phyloP scores from a whole-genome alignment of 1,284 basidiomycete genomes.

The Pascua guehoae region DNA sequence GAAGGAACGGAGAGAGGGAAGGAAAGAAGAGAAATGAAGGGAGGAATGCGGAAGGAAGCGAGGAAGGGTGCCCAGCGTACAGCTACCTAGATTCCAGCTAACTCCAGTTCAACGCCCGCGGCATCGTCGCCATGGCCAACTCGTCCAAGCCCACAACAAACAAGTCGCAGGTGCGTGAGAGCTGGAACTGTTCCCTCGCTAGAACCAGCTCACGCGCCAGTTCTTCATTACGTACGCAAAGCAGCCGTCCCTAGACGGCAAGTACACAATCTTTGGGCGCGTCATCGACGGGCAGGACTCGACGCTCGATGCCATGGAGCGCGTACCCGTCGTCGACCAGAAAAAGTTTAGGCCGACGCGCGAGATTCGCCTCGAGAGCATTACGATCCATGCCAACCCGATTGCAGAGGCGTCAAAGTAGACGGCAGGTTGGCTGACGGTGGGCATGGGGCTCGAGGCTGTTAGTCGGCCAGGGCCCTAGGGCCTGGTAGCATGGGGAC shows the following conservation, averaged over 20 bases:
- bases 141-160: constrained; percentile 80
- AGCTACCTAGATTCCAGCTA: not conserved
- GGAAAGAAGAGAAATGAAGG: too few species aligned
- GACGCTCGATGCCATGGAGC: constrained; percentile 84
- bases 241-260: constrained; percentile 84
- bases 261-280: constrained; percentile 89
- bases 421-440: not conserved
- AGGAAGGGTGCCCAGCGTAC: too few species aligned
- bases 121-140: constrained; percentile 96
- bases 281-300: constrained; percentile 93
- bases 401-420: constrained; percentile 44
- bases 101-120: constrained; percentile 80
- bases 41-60: too few species aligned
- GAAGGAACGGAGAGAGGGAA: too few species aligned
- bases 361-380: constrained; percentile 74
- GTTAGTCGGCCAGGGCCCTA: too few species aligned
- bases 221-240: constrained; percentile 93
- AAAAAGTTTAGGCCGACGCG: constrained; percentile 76
- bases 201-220: constrained; percentile 41
- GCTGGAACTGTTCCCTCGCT: too few species aligned
- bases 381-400: constrained; percentile 94
- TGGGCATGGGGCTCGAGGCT: not conserved
- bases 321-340: constrained; percentile 71
- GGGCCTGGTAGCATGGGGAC: too few species aligned
- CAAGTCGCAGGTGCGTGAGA: constrained; percentile 60